Base-by-base conservation (phyloP, 352 stramenopile genomes). In the Phytophthora pini region DNA sequence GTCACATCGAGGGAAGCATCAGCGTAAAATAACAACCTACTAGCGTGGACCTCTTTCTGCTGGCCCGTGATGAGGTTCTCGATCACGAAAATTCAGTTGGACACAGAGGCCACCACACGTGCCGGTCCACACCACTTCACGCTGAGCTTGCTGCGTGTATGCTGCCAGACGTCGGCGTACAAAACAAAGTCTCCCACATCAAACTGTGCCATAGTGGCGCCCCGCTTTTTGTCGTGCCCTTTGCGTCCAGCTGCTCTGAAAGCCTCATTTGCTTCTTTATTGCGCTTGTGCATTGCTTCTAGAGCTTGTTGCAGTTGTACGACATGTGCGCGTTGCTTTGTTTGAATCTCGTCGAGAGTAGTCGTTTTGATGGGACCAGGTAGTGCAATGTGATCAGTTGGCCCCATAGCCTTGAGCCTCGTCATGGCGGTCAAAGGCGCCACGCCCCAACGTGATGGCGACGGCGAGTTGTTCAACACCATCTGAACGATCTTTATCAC, bases 401-500 rank as follows among this genome's bases (percentile, higher is more conserved):
- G 22, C 2, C 22, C n/a, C 43, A 49, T 32, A 7, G 20, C 22
- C 4, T 22, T 6, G 4, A 49, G 22, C 11, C 47, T 27, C 6
- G 29, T 53, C 47, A 41, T 53, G 6, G 29, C 47, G 1, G 47
- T 41, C 12, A 38, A 11, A 56, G 70, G 20, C 5, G 70, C 62
- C 2, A 68, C 31, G 2, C 64, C 60, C 12, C 68, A 65, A 0
- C 79, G 57, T 41, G 59, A 49, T 24, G 65, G 34, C 0, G 68
- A 56, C 8, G 56, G 54, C 4, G 47, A 39, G 0, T 64, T 34
- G 39, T 79, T 83, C 0, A 83, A 24, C 13, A 63, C 49, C 27
- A 63, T 41, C 17, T 77, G 49, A 0, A 78, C 57, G 3, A 80
- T 32, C 4, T 76, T 61, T 1, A 75, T 20, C 10, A 80, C 31